phyloP scores from a whole-genome alignment of 345 rosid genomes.

The Eucalyptus urophylla region DNA sequence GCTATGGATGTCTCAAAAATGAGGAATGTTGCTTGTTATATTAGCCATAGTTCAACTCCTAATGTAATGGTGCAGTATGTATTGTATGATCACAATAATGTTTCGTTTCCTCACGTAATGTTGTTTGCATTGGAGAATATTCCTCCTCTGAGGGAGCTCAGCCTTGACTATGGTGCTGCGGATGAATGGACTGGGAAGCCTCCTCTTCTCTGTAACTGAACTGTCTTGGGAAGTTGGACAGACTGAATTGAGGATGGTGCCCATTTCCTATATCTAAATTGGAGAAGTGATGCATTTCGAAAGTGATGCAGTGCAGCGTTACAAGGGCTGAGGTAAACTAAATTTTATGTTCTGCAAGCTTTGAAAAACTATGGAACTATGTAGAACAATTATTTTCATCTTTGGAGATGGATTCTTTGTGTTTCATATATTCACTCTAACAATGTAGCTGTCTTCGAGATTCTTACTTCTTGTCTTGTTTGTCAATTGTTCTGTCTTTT shows the following conservation, averaged over 20 bases:
- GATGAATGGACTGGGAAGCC: slow-evolving; percentile 76
- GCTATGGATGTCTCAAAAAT: slow-evolving; percentile 90
- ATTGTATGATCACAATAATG: slow-evolving; percentile 74
- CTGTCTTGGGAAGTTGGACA: not conserved
- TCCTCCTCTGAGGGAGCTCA: slow-evolving; percentile 84
- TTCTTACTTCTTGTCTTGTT: not conserved
- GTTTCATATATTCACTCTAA: not conserved
- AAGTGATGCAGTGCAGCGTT: not conserved
- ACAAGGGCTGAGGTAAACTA: not conserved
- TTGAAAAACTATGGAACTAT: not conserved
- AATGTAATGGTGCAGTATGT: slow-evolving; percentile 88
- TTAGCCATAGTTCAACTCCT: slow-evolving; percentile 79
- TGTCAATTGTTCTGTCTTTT: not conserved
- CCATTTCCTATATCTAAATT: not conserved
- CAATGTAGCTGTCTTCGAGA: not conserved
- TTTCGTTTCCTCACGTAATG: slow-evolving; percentile 89
- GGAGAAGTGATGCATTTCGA: not conserved
- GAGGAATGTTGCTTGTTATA: slow-evolving; percentile 92
- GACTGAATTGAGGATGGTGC: not conserved
- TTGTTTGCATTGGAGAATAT: slow-evolving; percentile 89
- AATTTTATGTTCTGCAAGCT: not conserved
- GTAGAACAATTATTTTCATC: not conserved
- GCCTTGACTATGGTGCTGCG: slow-evolving; percentile 78
- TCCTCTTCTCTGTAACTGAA: slow-evolving; percentile 15
- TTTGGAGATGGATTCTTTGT: not conserved